Evolutionary conservation across 2,329 filamentous ascomycete genomes (phyloP), one percentile per base, ranked within the genome.

Genomic region (Clonostachys rhizophaga): DNA sequence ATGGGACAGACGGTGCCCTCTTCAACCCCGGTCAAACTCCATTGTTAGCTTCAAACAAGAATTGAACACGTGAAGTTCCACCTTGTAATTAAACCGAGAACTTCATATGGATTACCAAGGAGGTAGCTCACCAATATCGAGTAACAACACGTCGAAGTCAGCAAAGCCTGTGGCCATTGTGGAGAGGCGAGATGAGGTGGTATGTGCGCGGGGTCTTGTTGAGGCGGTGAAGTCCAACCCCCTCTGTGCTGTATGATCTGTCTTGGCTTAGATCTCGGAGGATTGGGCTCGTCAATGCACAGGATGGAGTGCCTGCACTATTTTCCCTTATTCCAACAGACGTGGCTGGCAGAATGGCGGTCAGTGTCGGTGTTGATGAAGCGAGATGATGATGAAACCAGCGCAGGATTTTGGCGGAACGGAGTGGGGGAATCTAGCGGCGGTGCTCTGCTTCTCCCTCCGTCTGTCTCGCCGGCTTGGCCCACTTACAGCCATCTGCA

Each of bases 1-100:
- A 91, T 90, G 56, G 86, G 86, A 65, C 87, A 91, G 53, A 91
- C 83, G 44, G 88, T 91, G 52, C 88, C 87, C 76, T 91, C 87
- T 91, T 57, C 43, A 55, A 9, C 13, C 33, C 36, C 14, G 10
- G 36, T 18, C 14, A n/a, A 39, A 33, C 16, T 16, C n/a, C 17
- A 47, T 47, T 12, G 44, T 35, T 36, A 47, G 37, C 44, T 24
- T 47, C 33, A 49, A 44, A 48, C 40, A 41, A 35, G 47, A 34
- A 48, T 52, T 47, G 45, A 46, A 43, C 20, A 43, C 7, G 5
- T 33, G 2, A 47, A 30, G 39, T 16, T 44, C 39, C 34, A 40
- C 34, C 16, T 18, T 47, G 17, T 18, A 34, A 4, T 18, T 41
- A 3, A 20, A 11, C 20, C 16, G 13, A 16, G 18, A 43, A 41